phyloP scores from a whole-genome alignment of 179 eudicot species.

The Actinidia chinensis region DNA sequence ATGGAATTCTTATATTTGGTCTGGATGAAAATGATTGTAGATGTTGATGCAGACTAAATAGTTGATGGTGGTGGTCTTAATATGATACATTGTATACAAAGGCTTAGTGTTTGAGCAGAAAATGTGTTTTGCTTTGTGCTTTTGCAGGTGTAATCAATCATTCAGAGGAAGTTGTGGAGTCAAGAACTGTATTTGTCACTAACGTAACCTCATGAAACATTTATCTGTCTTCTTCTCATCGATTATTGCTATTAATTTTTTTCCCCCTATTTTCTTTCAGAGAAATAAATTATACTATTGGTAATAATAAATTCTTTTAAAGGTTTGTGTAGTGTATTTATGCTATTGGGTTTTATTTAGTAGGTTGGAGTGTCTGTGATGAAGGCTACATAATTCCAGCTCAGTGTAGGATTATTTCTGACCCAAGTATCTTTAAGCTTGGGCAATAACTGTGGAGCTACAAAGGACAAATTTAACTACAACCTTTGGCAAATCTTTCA shows the following conservation, averaged over 20 bases:
- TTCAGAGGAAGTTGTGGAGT: slow-evolving; percentile 33
- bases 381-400: slow-evolving; percentile 2
- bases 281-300: not conserved
- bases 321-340: not conserved
- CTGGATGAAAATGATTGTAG: not conserved
- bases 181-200: slow-evolving; percentile 48
- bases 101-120: slow-evolving; percentile 20
- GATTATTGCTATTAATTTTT: not conserved
- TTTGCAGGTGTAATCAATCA: slow-evolving; percentile 43
- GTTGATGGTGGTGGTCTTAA: slow-evolving; percentile 11
- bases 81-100: not conserved
- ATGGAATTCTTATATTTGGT: not conserved
- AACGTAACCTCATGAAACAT: slow-evolving; percentile 38
- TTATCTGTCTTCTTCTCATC: slow-evolving; percentile 4
- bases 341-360: not conserved
- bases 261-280: not conserved
- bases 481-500: not conserved
- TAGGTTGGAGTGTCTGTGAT: not conserved
- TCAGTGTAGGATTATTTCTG: not conserved
- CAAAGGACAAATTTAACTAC: not conserved
- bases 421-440: slow-evolving; percentile 3
- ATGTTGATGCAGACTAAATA: slow-evolving; percentile 5
- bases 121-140: slow-evolving; percentile 22
- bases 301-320: not conserved
- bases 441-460: slow-evolving; percentile 1